Percentiles rank a stretch among this genome's conserved stretches.
phyloP scores from a whole-genome alignment of 75 land plant species.

The Selaginella tamariscina region DNA sequence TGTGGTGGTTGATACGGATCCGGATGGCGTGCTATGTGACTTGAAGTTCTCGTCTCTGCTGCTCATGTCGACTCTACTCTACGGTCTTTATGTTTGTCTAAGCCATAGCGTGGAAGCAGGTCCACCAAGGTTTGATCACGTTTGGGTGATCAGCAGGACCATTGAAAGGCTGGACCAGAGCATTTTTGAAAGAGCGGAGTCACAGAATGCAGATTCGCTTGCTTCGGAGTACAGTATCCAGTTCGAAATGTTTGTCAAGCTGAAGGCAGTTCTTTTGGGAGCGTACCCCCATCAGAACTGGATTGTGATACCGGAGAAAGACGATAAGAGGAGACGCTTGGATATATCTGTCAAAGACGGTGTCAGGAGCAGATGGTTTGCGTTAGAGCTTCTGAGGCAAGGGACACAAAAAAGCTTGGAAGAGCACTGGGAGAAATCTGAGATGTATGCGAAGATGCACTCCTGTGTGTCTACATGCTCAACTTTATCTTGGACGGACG shows the following conservation, averaged over 20 bases:
- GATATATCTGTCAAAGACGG: conserved; percentile 1
- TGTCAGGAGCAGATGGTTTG: conserved; percentile 1
- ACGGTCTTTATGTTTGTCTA: background rate
- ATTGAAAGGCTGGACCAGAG: conserved; percentile 1
- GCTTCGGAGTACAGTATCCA: conserved; percentile 3
- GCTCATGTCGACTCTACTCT: conserved; percentile 1
- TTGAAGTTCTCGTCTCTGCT: conserved; percentile 3
- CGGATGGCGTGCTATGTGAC: conserved; percentile 1
- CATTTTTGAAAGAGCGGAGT: conserved; percentile 3
- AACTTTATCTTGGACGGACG: conserved; percentile 1
- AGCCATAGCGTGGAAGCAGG: conserved; percentile 1
- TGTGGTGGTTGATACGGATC: background rate
- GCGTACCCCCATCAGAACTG: background rate
- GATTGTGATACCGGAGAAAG: conserved; percentile 1
- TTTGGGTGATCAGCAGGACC: background rate
- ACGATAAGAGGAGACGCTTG: conserved; percentile 1
- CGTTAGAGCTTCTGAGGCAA: conserved; percentile 3
- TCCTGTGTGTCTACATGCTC: conserved; percentile 3
- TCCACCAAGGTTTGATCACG: conserved; percentile 1
- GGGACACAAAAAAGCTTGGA: background rate
- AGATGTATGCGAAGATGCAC: conserved; percentile 3
- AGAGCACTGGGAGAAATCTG: conserved; percentile 1
- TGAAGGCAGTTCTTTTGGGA: background rate
- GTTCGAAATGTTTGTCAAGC: conserved; percentile 1
- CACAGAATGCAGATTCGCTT: conserved; percentile 1